Base-by-base conservation (phyloP, 306 rosid genomes). In the Cicer arietinum region DNA sequence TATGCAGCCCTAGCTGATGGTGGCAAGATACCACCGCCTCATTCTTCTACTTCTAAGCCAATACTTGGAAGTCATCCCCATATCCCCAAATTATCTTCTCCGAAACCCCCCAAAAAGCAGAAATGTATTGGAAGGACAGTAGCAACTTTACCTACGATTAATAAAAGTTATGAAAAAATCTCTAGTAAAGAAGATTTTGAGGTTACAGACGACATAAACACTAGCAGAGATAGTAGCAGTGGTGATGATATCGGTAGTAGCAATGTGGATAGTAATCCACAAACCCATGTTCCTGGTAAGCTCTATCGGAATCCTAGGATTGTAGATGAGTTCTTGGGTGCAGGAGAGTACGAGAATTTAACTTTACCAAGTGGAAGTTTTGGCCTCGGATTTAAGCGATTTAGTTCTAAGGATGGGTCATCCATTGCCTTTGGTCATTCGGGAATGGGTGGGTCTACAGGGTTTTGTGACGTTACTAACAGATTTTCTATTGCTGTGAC, bases 361-460 rank as follows among this genome's bases (percentile, higher is more conserved):
- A 76, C 52, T 10, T 69, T 86, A 75, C 91, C 91, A 59, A 71
- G 69, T 68, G 91, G 87, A 46, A 16, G n/a, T 35, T 95, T 90
- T 73, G 97, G 99, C 73, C 82, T 95, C 7, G 99, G 99, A 47
- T 95, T 92, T 69, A 86, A 73, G 86, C 85, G 96, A 84, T 85
- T 81, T 63, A 56, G 45, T 39, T 79, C 96, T 1, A 81, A 82
- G 69, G 89, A 94, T 8, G 90, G 89, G 18, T 81, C 96, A 8
- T 76, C 89, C 71, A 51, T 83, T 63, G 92, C 88, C 25, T 92
- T 92, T 82, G 99, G 99, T 63, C 98, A 95, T 85, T 88, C 99
- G 0, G 99, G 99, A 52, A 89, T 95, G 91, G 99, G 98, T 51
- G 99, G 99, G 16, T 92, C 99, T 39, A 89, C 97, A 1, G 97